Base-by-base conservation (phyloP, 371 early-diverging fungal genomes). In the Rhizopus stolonifer region DNA sequence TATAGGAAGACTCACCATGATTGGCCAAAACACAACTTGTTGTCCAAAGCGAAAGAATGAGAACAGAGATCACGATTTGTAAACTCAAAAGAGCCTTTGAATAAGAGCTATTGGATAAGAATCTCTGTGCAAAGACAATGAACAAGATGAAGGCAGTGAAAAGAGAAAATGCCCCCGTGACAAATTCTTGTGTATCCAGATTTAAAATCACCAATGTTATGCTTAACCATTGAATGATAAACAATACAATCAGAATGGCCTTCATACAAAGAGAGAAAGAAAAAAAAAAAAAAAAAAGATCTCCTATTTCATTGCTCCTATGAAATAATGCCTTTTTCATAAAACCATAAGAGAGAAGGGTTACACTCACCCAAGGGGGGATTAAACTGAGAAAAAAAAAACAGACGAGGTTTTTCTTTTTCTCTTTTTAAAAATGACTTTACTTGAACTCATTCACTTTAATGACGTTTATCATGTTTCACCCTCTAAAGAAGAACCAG, bases 381-480 rank as follows among this genome's bases (percentile, higher is more conserved):
- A n/a, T n/a, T n/a, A n/a, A n/a, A n/a, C n/a, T n/a, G n/a, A n/a
- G n/a, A n/a, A n/a, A n/a, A n/a, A n/a, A n/a, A 36, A 36, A 36
- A 14, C 36, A 36, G 6, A 11, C 15, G 14, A 36, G 10, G n/a
- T 19, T 58, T 46, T 58, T 38, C 36, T 26, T 17, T 49, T 54
- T 34, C 4, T 31, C 29, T 34, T 18, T 46, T 58, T 46, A 6
- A 10, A 33, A 10, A 59, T 54, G 54, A 32, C 34, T 48, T 34
- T 49, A 9, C 48, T 66, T 9, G 67, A 58, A 31, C 21, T 67
- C 1, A 36, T 85, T 32, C 85, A 85, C 53, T 84, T 84, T 39
- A 85, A 85, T 58, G 85, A 84, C 50, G 83, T 85, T 6, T 85
- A 84, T 46, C 78, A 85, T 24, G 71, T 81, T 1, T 46, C 60